Evolutionary conservation across 31 red algal genomes (phyloP).

Genomic region (Odonthalia washingtoniensis): DNA sequence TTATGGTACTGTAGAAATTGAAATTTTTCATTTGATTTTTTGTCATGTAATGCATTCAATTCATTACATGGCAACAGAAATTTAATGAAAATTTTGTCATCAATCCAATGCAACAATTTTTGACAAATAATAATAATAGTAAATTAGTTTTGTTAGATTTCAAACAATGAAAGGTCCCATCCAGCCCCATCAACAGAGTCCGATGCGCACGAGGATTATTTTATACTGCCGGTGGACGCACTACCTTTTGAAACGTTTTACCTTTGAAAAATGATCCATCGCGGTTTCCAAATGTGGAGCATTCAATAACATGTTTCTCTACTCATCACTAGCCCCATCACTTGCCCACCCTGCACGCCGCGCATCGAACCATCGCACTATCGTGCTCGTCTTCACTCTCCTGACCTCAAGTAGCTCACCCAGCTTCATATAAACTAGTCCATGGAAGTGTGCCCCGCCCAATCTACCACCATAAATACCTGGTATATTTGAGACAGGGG

Average conservation of each 20-base stretch:
- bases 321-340: constrained; percentile 33
- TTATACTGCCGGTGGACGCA: constrained; percentile 36
- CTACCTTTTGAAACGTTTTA: constrained; percentile 52
- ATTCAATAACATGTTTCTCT: constrained; percentile 17
- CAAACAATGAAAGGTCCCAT: too few relatives aligned
- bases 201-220: constrained; percentile 44
- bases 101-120: too few relatives aligned
- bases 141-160: too few relatives aligned
- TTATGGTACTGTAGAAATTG: too few relatives aligned
- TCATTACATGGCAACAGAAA: too few relatives aligned
- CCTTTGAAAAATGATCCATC: constrained; percentile 72
- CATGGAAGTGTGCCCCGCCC: constrained; percentile 64
- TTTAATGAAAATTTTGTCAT: too few relatives aligned
- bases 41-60: too few relatives aligned
- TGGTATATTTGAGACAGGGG: too few relatives aligned
- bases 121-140: too few relatives aligned
- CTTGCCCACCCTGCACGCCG: constrained; percentile 63
- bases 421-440: constrained; percentile 70
- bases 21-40: too few relatives aligned
- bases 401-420: constrained; percentile 67
- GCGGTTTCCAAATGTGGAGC: constrained; percentile 43
- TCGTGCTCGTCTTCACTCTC: constrained; percentile 64
- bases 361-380: too few relatives aligned
- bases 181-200: constrained; percentile 50
- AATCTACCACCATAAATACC: background rate